Conservation (phyloP, 164 flowering plant species). For the Vitis amurensis region DNA sequence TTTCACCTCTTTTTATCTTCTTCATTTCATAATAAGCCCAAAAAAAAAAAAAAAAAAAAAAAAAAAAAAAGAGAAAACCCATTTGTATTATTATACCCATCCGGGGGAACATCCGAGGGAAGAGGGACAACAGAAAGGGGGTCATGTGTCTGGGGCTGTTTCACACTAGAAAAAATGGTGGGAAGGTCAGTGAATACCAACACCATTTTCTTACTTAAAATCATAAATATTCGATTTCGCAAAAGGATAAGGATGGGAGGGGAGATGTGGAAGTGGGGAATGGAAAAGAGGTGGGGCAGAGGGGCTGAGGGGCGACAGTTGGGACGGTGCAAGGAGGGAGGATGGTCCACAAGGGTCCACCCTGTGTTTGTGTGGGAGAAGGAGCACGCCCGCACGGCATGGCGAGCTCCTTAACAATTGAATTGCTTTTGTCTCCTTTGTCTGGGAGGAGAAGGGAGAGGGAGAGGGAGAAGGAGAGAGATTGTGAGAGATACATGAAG, state of each 20-base stretch:
- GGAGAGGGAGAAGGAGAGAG: conserved; percentile 1
- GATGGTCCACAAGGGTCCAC: background rate
- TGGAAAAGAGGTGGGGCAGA: background rate
- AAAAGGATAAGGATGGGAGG: background rate
- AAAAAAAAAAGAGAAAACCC: too few relatives aligned
- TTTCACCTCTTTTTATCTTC: too few relatives aligned
- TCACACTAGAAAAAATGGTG: background rate
- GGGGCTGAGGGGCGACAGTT: background rate
- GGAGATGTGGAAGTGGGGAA: too few relatives aligned
- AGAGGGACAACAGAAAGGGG: background rate
- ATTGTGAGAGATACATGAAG: background rate
- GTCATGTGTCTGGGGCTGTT: background rate
- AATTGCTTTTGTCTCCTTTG: conserved; percentile 22
- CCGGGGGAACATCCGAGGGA: too few relatives aligned
- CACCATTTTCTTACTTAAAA: background rate
- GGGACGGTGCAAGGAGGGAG: conserved; percentile 13
- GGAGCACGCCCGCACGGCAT: conserved; percentile 11
- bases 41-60: too few relatives aligned
- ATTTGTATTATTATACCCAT: too few relatives aligned
- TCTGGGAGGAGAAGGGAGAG: background rate
- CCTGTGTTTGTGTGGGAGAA: too few relatives aligned
- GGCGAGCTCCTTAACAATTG: conserved; percentile 11
- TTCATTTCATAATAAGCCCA: too few relatives aligned
- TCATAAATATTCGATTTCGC: background rate
- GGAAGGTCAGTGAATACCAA: background rate